Conservation (phyloP, 306 rosid genomes). For the Vicia villosa region DNA sequence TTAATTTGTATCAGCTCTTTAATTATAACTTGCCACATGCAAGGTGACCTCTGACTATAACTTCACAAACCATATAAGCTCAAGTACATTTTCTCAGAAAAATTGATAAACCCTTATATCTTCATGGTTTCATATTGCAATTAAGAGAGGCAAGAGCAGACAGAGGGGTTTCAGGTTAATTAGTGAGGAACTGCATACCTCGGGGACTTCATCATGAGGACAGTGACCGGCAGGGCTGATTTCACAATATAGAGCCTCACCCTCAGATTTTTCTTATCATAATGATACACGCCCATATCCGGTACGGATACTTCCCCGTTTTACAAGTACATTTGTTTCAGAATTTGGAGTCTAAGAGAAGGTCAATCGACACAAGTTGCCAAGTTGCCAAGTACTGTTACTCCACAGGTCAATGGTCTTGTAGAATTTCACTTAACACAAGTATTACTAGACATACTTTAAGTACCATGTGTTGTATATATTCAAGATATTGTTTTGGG, state of each 20-base stretch:
- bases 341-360: neutral
- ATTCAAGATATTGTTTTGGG: neutral
- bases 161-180: neutral
- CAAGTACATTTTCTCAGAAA: neutral
- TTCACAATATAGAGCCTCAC: slow-evolving; percentile 80
- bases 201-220: slow-evolving; percentile 97
- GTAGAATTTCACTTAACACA: neutral
- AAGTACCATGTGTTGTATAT: neutral
- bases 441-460: neutral
- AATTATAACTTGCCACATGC: neutral
- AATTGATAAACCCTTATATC: neutral
- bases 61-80: neutral
- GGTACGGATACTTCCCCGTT: too few relatives aligned
- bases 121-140: slow-evolving; percentile 7
- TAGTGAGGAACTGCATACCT: slow-evolving; percentile 53
- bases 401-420: neutral
- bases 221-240: slow-evolving; percentile 97
- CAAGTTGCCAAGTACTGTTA: too few relatives aligned
- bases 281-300: too few relatives aligned
- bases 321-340: too few relatives aligned
- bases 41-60: neutral
- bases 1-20: neutral
- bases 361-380: neutral
- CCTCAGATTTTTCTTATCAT: too few relatives aligned
- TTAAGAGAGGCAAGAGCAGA: neutral